These are phyloP conservation scores for Talaromyces stipitatus DNA, from an alignment of 495 filamentous ascomycete species.

Conservation along the genomic window DNA sequence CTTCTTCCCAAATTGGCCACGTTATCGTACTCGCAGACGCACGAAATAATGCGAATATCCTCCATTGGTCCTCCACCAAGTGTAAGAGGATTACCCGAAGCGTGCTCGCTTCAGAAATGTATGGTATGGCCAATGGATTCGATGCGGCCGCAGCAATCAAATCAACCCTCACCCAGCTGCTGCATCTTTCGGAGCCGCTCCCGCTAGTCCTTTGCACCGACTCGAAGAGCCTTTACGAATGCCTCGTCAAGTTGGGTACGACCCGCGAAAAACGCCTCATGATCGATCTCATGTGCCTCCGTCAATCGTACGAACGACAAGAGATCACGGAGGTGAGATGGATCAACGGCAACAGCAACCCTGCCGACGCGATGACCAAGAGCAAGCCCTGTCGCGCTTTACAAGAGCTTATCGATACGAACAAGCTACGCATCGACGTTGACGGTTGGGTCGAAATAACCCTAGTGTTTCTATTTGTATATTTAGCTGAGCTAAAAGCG, in stretches of 20 bases:
- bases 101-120: background rate
- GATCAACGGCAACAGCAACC: slow-evolving; percentile 10
- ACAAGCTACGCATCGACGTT: slow-evolving; percentile 2
- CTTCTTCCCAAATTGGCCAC: slow-evolving; percentile 9
- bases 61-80: slow-evolving; percentile 11
- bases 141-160: background rate
- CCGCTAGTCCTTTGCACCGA: background rate
- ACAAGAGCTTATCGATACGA: slow-evolving; percentile 10
- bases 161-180: background rate
- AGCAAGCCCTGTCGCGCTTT: background rate
- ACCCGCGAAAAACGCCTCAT: background rate
- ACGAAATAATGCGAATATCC: slow-evolving; percentile 7
- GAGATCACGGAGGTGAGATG: slow-evolving; percentile 12
- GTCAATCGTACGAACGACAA: slow-evolving; percentile 8
- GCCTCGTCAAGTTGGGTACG: slow-evolving; percentile 7
- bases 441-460: slow-evolving; percentile 11
- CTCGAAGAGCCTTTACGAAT: slow-evolving; percentile 8
- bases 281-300: slow-evolving; percentile 1
- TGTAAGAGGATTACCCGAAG: slow-evolving; percentile 11
- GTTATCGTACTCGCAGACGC: slow-evolving; percentile 8
- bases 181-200: background rate
- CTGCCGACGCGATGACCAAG: slow-evolving; percentile 12
- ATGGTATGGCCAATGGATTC: slow-evolving; percentile 1
- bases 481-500: no score
- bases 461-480: no score